These are phyloP conservation scores for Clavulina sp. DNA, from an alignment of 768 basidiomycete species.

Conservation along the genomic window DNA sequence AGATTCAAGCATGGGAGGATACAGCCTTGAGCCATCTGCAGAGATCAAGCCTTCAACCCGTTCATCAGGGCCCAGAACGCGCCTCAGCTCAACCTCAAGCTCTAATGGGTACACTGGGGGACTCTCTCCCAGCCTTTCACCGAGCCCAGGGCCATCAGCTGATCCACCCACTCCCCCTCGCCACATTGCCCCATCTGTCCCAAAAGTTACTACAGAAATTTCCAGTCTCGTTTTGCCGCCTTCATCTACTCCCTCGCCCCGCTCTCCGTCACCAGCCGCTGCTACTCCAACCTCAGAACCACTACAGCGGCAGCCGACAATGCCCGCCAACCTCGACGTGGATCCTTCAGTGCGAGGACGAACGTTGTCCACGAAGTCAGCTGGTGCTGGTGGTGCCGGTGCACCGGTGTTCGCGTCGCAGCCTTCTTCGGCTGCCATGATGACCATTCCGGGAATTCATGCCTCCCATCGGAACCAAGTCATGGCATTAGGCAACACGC, in stretches of 20 bases:
- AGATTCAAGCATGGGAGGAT: too few species aligned
- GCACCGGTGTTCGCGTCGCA: conserved; percentile 36
- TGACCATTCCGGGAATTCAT: conserved; percentile 80
- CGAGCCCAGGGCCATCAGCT: not conserved
- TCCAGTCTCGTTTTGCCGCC: too few species aligned
- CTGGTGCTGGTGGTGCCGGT: not conserved
- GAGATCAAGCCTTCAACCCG: not conserved
- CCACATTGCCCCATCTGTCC: not conserved
- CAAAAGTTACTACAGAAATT: too few species aligned
- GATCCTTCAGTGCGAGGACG: too few species aligned
- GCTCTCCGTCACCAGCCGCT: conserved; percentile 13
- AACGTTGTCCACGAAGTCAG: too few species aligned
- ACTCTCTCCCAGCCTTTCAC: not conserved
- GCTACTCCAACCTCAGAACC: not conserved
- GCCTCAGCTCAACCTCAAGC: not conserved
- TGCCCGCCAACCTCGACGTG: conserved; percentile 1
- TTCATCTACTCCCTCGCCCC: conserved; percentile 14
- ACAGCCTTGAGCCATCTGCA: too few species aligned
- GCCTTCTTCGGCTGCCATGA: conserved; percentile 52
- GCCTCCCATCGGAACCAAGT: conserved; percentile 70
- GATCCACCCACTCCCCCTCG: not conserved
- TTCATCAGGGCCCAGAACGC: not conserved
- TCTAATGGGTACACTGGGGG: not conserved
- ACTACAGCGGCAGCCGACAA: conserved; percentile 23
- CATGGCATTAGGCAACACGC: conserved; percentile 64